A percentile compares a stretch with the other conserved stretches of the same genome.
These are phyloP conservation scores for Buddleja alternifolia DNA, from an alignment of 257 asterid genomes.

Conservation along the genomic window DNA sequence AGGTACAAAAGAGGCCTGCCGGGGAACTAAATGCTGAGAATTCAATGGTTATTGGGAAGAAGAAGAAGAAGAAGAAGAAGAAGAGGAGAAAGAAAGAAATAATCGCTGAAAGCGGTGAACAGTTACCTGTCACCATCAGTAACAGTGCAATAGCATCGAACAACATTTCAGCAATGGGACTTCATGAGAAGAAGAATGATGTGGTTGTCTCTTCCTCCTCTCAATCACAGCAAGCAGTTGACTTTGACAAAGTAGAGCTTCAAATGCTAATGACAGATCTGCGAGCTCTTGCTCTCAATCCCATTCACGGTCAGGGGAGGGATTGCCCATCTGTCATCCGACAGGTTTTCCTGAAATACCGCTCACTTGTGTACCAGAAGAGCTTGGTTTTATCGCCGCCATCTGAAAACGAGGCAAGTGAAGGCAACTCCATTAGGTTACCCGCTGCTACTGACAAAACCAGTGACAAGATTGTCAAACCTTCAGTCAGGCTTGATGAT, in stretches of 20 bases:
- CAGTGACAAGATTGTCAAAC: constrained; percentile 51
- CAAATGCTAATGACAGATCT: constrained; percentile 55
- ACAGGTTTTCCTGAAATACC: constrained; percentile 60
- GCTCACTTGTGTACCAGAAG: constrained; percentile 82
- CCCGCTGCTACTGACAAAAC: constrained; percentile 35
- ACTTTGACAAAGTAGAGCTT: constrained; percentile 37
- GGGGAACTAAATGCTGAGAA: constrained; percentile 51
- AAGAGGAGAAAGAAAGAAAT: constrained; percentile 53
- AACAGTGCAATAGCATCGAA: constrained; percentile 32
- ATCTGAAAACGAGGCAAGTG: constrained; percentile 52
- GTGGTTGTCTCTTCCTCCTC: constrained; percentile 28
- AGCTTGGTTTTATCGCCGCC: constrained; percentile 54
- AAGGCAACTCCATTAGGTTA: constrained; percentile 32
- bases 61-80: constrained; percentile 57
- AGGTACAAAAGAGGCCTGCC: constrained; percentile 52
- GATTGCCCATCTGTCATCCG: constrained; percentile 40
- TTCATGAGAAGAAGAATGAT: constrained; percentile 23
- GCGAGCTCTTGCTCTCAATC: constrained; percentile 72
- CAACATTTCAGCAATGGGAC: constrained; percentile 32
- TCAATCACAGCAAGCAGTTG: constrained; percentile 35
- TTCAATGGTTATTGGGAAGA: constrained; percentile 45
- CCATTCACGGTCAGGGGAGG: constrained; percentile 55
- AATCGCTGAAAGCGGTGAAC: constrained; percentile 27
- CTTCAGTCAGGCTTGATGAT: constrained; percentile 58
- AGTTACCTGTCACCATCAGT: constrained; percentile 38